phyloP scores from a whole-genome alignment of 306 rosid species.

The Citrullus amarus region DNA sequence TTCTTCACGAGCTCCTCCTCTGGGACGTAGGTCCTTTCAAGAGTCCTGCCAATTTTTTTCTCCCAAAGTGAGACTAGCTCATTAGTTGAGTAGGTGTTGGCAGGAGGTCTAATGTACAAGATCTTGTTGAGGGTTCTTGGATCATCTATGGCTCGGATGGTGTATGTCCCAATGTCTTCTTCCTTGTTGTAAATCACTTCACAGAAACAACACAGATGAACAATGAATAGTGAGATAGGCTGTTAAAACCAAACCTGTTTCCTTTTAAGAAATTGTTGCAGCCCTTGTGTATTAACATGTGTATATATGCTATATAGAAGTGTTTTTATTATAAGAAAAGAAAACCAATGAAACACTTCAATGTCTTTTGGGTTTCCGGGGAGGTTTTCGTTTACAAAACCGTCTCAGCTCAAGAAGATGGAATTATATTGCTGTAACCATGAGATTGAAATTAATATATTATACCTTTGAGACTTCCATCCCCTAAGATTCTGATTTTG shows the following conservation, averaged over 20 bases:
- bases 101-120: constrained; percentile 21
- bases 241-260: background rate
- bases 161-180: constrained; percentile 26
- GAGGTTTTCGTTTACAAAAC: too few relatives aligned
- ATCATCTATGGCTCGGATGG: constrained; percentile 28
- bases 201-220: background rate
- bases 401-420: background rate
- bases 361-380: background rate
- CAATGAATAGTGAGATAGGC: background rate
- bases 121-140: constrained; percentile 33
- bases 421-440: background rate
- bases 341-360: background rate
- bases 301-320: background rate
- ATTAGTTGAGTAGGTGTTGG: constrained; percentile 20
- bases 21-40: constrained; percentile 13
- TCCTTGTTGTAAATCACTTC: constrained; percentile 30
- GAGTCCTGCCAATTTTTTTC: constrained; percentile 25
- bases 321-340: background rate
- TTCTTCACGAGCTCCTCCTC: constrained; percentile 32
- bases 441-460: background rate
- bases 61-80: constrained; percentile 29
- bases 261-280: background rate
- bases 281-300: background rate
- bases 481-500: constrained; percentile 24
- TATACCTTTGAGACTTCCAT: constrained; percentile 32